Evolutionary conservation across 306 rosid species (phyloP).

Genomic region (Dalbergia oliveri): DNA sequence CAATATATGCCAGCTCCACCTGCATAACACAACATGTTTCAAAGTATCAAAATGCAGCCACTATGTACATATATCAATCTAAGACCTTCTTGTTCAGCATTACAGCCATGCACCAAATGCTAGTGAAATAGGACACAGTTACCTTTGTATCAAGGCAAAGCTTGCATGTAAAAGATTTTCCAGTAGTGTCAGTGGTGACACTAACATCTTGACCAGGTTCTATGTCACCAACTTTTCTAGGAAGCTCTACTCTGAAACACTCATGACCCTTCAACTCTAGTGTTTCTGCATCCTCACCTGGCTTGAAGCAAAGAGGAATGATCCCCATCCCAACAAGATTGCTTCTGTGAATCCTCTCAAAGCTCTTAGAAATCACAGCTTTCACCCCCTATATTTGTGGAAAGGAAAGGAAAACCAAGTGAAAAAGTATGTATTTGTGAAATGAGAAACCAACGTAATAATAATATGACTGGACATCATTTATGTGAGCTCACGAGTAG

Average conservation of each 20-base stretch:
- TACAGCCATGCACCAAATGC: not conserved
- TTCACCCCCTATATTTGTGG: constrained; percentile 48
- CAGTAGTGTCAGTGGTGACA: constrained; percentile 44
- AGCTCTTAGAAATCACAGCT: constrained; percentile 62
- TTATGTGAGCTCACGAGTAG: constrained; percentile 49
- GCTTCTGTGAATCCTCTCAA: constrained; percentile 52
- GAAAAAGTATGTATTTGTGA: not conserved
- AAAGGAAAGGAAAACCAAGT: not conserved
- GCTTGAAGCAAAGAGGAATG: constrained; percentile 52
- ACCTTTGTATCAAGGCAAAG: constrained; percentile 54
- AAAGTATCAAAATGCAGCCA: constrained; percentile 11
- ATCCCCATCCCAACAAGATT: constrained; percentile 59
- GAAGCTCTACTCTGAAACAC: constrained; percentile 50
- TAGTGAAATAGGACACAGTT: not conserved
- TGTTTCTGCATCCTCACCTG: constrained; percentile 59
- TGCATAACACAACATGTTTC: constrained; percentile 28
- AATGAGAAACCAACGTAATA: not conserved
- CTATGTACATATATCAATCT: not conserved
- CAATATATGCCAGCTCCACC: constrained; percentile 57
- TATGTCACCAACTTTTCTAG: constrained; percentile 44
- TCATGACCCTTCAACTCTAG: constrained; percentile 53
- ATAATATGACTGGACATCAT: not conserved
- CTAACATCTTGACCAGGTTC: constrained; percentile 57
- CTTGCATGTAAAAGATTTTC: constrained; percentile 52
- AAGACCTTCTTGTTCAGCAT: not conserved